These are phyloP conservation scores for Cryphonectria carpinicola DNA, from an alignment of 2,329 filamentous ascomycete genomes.

Conservation along the genomic window DNA sequence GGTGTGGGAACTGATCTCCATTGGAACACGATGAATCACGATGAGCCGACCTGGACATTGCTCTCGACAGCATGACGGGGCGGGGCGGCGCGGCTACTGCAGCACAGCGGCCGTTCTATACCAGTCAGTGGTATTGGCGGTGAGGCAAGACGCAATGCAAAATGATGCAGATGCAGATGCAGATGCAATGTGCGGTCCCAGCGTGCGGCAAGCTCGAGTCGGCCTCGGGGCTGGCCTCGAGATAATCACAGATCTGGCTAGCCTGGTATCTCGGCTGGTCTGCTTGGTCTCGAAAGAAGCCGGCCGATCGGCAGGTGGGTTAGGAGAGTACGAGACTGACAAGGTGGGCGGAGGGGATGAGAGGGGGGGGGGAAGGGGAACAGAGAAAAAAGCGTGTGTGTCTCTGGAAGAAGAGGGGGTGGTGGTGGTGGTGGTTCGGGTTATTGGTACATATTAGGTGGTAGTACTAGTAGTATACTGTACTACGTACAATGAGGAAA, in stretches of 20 bases:
- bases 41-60: neutral
- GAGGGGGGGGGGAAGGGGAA: neutral
- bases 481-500: no score
- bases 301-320: neutral
- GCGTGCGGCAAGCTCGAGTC: neutral
- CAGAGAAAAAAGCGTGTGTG: neutral
- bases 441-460: neutral
- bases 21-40: neutral
- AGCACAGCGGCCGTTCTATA: neutral
- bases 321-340: neutral
- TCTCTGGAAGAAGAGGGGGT: neutral
- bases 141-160: neutral
- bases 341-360: neutral
- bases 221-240: conserved; percentile 1
- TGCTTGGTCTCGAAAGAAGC: conserved; percentile 1
- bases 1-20: neutral
- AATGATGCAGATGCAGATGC: neutral
- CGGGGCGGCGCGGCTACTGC: neutral
- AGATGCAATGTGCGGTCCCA: conserved; percentile 10
- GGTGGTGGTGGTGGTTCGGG: neutral
- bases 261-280: neutral
- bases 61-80: neutral
- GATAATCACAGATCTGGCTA: neutral
- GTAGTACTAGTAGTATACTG: neutral
- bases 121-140: neutral